phyloP scores from a whole-genome alignment of 2,329 filamentous ascomycete genomes.

The Madurella mycetomatis region DNA sequence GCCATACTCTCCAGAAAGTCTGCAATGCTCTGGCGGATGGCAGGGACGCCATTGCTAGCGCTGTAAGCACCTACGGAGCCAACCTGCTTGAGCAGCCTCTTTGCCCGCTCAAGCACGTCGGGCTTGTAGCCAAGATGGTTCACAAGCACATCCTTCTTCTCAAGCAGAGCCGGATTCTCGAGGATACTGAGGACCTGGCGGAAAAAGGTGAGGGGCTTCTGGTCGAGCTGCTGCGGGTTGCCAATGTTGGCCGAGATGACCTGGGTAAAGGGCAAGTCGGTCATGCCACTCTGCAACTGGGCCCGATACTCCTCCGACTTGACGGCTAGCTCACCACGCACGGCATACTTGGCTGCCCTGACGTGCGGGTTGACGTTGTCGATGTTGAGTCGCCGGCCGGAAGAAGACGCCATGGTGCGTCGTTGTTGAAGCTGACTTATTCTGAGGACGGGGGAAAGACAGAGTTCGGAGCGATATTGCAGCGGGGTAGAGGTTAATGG shows the following conservation, averaged over 20 bases:
- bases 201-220: constrained; percentile 99
- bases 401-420: constrained; percentile 35
- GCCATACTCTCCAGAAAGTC: constrained; percentile 80
- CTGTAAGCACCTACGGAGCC: constrained; percentile 96
- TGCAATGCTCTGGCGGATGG: constrained; percentile 83
- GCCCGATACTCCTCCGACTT: constrained; percentile 88
- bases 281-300: constrained; percentile 57
- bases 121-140: constrained; percentile 77
- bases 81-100: constrained; percentile 73
- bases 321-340: constrained; percentile 90
- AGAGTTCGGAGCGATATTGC: constrained; percentile 5
- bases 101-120: constrained; percentile 82
- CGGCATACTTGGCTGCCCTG: constrained; percentile 86
- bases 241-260: constrained; percentile 98
- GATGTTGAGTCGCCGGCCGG: constrained; percentile 55
- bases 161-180: constrained; percentile 81
- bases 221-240: constrained; percentile 97
- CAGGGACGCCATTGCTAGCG: constrained; percentile 82
- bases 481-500: constrained; percentile 18
- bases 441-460: constrained; percentile 5
- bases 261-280: constrained; percentile 72
- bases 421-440: constrained; percentile 18
- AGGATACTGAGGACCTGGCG: constrained; percentile 89
- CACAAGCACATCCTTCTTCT: constrained; percentile 76
- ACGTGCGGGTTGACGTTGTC: constrained; percentile 92